Conservation (phyloP, 139 green algal species). For the Chlamydomonas applanata region DNA sequence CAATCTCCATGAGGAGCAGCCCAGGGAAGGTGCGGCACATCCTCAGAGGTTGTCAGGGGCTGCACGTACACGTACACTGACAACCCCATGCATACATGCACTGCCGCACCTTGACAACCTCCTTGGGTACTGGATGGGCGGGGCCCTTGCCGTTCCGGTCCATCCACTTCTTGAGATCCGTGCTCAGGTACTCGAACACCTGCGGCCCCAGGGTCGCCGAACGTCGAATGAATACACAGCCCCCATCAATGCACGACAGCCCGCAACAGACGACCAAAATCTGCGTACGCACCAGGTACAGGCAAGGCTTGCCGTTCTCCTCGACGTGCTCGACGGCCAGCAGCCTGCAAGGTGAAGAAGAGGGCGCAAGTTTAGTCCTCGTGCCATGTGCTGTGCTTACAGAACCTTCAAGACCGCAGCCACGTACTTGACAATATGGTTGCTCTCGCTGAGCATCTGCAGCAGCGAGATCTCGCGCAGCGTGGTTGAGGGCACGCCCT, state of each 20-base stretch:
- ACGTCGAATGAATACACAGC: background rate
- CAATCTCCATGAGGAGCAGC: too few species aligned
- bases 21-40: too few species aligned
- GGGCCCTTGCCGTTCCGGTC: constrained; percentile 87
- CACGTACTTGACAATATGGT: constrained; percentile 86
- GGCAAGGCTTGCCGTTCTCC: constrained; percentile 91
- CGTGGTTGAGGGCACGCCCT: constrained; percentile 95
- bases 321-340: constrained; percentile 94
- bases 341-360: constrained; percentile 37
- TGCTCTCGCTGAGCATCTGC: constrained; percentile 92
- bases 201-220: constrained; percentile 13
- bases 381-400: background rate
- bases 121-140: constrained; percentile 48
- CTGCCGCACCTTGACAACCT: constrained; percentile 67
- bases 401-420: background rate
- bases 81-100: background rate
- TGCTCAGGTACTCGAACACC: constrained; percentile 96
- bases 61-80: background rate
- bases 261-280: background rate
- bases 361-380: background rate
- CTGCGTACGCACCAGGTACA: constrained; percentile 83
- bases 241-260: background rate
- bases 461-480: constrained; percentile 96
- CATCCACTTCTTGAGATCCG: constrained; percentile 99
- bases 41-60: too few species aligned